phyloP scores from a whole-genome alignment of 2,329 filamentous ascomycete genomes.

The Colletotrichum simmondsii region DNA sequence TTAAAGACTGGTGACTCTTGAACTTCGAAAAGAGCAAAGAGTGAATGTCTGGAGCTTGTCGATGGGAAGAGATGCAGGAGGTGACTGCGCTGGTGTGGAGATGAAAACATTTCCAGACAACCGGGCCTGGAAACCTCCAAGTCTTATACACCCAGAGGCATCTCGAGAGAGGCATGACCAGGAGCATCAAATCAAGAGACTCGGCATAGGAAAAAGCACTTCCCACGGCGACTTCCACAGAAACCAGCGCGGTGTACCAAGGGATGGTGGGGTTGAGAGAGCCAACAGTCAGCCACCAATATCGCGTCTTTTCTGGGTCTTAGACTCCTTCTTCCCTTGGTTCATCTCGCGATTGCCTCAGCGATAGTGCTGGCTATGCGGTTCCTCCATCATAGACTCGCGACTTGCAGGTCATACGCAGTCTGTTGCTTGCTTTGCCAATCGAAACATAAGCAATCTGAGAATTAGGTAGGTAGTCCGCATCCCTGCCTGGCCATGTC shows the following conservation, averaged over 20 bases:
- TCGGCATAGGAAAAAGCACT: not conserved
- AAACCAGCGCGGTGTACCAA: not conserved
- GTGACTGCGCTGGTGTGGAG: conserved; percentile 29
- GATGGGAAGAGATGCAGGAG: conserved; percentile 24
- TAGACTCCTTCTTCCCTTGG: conserved; percentile 32
- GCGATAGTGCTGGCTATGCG: conserved; percentile 18
- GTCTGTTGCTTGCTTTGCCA: conserved; percentile 11
- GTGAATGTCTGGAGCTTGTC: conserved; percentile 29
- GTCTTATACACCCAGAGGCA: conserved; percentile 8
- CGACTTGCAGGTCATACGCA: not conserved
- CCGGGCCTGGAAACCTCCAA: not conserved
- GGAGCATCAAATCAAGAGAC: not conserved
- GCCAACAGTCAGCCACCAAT: not conserved
- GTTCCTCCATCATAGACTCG: not conserved
- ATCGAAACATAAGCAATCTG: conserved; percentile 24
- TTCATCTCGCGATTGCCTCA: conserved; percentile 33
- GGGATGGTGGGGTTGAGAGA: conserved; percentile 20
- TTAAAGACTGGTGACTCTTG: conserved; percentile 4
- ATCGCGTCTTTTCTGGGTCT: conserved; percentile 22
- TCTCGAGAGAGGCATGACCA: not conserved
- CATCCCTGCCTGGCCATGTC: conserved; percentile 25
- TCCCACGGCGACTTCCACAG: not conserved
- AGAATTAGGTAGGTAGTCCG: not conserved
- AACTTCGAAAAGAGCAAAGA: conserved; percentile 21
- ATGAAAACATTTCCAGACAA: not conserved